A percentile compares a stretch with the other conserved stretches of the same genome.
These are phyloP conservation scores for Beauveria medogensis DNA, from an alignment of 2,329 filamentous ascomycete genomes.

Conservation along the genomic window DNA sequence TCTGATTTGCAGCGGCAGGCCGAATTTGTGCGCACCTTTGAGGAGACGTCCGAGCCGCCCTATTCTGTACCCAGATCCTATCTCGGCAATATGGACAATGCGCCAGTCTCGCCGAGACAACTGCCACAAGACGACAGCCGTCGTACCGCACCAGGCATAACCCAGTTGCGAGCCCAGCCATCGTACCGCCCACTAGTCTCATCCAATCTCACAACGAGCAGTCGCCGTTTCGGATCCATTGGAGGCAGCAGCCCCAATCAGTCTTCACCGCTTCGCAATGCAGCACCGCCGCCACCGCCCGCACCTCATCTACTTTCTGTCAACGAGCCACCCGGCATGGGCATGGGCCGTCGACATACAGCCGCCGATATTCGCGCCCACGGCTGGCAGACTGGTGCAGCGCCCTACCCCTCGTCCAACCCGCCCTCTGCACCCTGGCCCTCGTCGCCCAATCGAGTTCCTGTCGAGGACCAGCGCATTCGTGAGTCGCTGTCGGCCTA, in stretches of 20 bases:
- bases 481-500: slow-evolving; percentile 50
- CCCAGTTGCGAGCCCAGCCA: slow-evolving; percentile 49
- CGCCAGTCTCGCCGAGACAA: slow-evolving; percentile 81
- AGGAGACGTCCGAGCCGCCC: slow-evolving; percentile 60
- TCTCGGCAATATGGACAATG: slow-evolving; percentile 60
- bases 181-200: slow-evolving; percentile 72
- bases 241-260: slow-evolving; percentile 61
- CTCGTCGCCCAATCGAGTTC: slow-evolving; percentile 42
- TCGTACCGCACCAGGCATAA: slow-evolving; percentile 60
- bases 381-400: slow-evolving; percentile 60
- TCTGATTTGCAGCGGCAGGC: slow-evolving; percentile 53
- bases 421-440: slow-evolving; percentile 44
- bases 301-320: slow-evolving; percentile 58
- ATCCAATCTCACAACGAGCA: slow-evolving; percentile 70
- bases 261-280: slow-evolving; percentile 66
- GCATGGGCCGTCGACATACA: slow-evolving; percentile 77
- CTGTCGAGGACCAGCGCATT: slow-evolving; percentile 45
- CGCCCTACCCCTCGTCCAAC: slow-evolving; percentile 56
- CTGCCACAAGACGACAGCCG: slow-evolving; percentile 77
- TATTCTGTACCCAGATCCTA: slow-evolving; percentile 60
- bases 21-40: slow-evolving; percentile 47
- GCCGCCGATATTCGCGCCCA: slow-evolving; percentile 91
- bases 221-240: slow-evolving; percentile 80
- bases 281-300: slow-evolving; percentile 55
- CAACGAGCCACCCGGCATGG: slow-evolving; percentile 56